Evolutionary conservation across 2,329 filamentous ascomycete genomes (phyloP).

Genomic region (Rugonectria rugulosa): DNA sequence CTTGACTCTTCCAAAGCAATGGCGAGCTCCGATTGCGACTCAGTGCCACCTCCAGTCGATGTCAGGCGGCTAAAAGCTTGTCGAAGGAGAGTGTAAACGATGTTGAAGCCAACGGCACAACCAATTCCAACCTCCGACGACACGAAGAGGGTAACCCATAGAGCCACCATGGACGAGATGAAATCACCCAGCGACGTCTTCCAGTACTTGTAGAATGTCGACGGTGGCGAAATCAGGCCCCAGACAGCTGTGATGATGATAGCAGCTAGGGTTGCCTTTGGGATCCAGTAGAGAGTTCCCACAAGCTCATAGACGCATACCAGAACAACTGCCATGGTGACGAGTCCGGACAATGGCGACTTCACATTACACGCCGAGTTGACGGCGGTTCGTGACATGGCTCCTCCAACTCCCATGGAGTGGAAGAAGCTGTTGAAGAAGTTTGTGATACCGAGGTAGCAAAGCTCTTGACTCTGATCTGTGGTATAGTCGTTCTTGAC

Average conservation of each 20-base stretch:
- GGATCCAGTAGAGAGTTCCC: slow-evolving; percentile 71
- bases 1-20: slow-evolving; percentile 22
- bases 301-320: slow-evolving; percentile 68
- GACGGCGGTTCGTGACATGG: slow-evolving; percentile 73
- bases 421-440: slow-evolving; percentile 72
- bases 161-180: slow-evolving; percentile 67
- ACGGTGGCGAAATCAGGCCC: slow-evolving; percentile 65
- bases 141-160: slow-evolving; percentile 70
- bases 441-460: slow-evolving; percentile 68
- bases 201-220: slow-evolving; percentile 70
- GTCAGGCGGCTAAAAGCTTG: slow-evolving; percentile 59
- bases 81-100: slow-evolving; percentile 66
- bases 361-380: slow-evolving; percentile 70
- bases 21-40: slow-evolving; percentile 40
- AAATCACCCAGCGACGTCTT: slow-evolving; percentile 71
- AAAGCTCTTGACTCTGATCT: slow-evolving; percentile 71
- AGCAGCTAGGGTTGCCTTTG: slow-evolving; percentile 68
- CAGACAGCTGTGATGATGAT: slow-evolving; percentile 73
- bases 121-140: slow-evolving; percentile 68
- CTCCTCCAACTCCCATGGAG: slow-evolving; percentile 68
- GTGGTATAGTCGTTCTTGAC: slow-evolving; percentile 68
- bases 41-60: slow-evolving; percentile 39
- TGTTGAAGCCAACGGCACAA: slow-evolving; percentile 67
- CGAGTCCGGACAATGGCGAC: slow-evolving; percentile 65
- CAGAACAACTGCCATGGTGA: slow-evolving; percentile 68